phyloP scores from a whole-genome alignment of 306 rosid genomes.

The Cicer judaicum region DNA sequence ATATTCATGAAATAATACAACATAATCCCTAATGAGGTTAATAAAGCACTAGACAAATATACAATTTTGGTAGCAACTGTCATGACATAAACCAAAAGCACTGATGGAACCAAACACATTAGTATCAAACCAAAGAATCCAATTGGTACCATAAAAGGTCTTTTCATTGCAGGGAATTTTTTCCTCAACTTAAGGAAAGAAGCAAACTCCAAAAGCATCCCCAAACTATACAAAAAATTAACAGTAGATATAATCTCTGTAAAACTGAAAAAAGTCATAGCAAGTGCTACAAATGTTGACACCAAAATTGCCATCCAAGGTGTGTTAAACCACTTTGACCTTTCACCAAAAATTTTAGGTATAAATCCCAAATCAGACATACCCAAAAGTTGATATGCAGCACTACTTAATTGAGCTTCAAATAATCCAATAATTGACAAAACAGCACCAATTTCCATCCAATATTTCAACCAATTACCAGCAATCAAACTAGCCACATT shows the following conservation, averaged over 20 bases:
- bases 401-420: slow-evolving; percentile 81
- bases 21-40: slow-evolving; percentile 46
- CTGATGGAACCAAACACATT: slow-evolving; percentile 77
- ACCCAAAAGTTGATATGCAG: slow-evolving; percentile 77
- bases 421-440: slow-evolving; percentile 66
- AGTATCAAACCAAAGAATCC: slow-evolving; percentile 51
- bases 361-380: slow-evolving; percentile 78
- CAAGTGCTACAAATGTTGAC: slow-evolving; percentile 59
- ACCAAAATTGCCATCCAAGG: slow-evolving; percentile 84
- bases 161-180: slow-evolving; percentile 56
- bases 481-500: slow-evolving; percentile 61
- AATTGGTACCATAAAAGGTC: slow-evolving; percentile 73
- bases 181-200: slow-evolving; percentile 67
- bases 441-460: slow-evolving; percentile 79
- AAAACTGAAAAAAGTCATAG: slow-evolving; percentile 54
- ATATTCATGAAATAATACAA: slow-evolving; percentile 50
- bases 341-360: slow-evolving; percentile 57
- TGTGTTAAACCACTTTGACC: slow-evolving; percentile 71
- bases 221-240: slow-evolving; percentile 84
- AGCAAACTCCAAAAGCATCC: slow-evolving; percentile 88
- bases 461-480: slow-evolving; percentile 76
- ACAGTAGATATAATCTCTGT: slow-evolving; percentile 68
- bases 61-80: slow-evolving; percentile 58
- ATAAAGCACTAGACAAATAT: slow-evolving; percentile 52
- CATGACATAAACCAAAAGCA: slow-evolving; percentile 68